Conservation (phyloP, 1,284 basidiomycete genomes). For the Ganoderma sp. region DNA sequence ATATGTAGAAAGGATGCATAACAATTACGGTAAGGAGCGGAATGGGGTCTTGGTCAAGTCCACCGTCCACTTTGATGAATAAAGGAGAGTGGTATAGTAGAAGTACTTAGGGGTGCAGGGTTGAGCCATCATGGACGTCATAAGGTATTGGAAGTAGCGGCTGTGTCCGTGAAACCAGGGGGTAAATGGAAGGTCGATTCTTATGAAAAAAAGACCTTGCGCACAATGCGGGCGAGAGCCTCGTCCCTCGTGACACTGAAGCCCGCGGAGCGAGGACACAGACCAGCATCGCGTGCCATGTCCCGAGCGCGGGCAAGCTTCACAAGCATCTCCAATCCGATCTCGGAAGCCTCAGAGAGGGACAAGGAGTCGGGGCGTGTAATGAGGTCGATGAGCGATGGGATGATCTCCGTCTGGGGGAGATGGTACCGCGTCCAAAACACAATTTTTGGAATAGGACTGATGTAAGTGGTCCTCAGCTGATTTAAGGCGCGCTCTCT, state of each 20-base stretch:
- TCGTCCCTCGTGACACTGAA: constrained; percentile 11
- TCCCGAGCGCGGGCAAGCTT: constrained; percentile 27
- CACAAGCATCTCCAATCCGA: constrained; percentile 20
- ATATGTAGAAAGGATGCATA: constrained; percentile 2
- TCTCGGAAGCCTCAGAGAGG: constrained; percentile 20
- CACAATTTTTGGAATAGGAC: constrained; percentile 26
- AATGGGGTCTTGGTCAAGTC: too few relatives aligned
- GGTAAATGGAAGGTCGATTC: neutral
- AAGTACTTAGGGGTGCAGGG: neutral
- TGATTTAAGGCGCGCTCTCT: constrained; percentile 20
- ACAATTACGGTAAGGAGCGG: neutral
- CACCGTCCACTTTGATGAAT: neutral
- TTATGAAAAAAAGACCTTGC: constrained; percentile 17
- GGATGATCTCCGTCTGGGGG: constrained; percentile 24
- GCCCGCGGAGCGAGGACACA: constrained; percentile 14
- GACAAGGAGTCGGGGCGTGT: constrained; percentile 24
- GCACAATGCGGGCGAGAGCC: constrained; percentile 12
- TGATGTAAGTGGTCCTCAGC: constrained; percentile 22
- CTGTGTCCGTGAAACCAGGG: neutral
- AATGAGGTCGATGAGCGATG: constrained; percentile 25
- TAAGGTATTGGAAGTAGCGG: neutral
- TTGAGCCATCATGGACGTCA: neutral
- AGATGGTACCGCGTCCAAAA: constrained; percentile 29
- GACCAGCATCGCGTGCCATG: constrained; percentile 16
- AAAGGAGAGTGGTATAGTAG: neutral